Conservation (phyloP, 2,329 filamentous ascomycete genomes). For the Scedosporium apiospermum region DNA sequence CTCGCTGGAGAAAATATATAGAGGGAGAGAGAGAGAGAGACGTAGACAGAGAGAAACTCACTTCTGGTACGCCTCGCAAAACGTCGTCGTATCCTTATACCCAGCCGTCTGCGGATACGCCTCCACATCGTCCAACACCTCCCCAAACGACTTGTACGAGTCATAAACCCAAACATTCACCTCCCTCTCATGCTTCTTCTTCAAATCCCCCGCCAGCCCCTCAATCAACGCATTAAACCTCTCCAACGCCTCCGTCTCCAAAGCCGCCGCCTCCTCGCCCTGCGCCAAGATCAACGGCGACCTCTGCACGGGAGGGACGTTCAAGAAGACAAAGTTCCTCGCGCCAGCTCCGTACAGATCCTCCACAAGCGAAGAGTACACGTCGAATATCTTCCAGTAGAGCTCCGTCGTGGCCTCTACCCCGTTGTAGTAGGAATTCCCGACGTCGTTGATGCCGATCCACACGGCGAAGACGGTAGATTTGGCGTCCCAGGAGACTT, state of each 20-base stretch:
- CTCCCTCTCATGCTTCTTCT: conserved; percentile 21
- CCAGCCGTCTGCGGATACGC: conserved; percentile 37
- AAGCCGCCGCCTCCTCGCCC: conserved; percentile 20
- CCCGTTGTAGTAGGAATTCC: conserved; percentile 33
- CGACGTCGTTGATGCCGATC: conserved; percentile 48
- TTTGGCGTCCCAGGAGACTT: conserved; percentile 29
- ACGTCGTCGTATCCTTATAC: conserved; percentile 45
- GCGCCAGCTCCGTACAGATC: conserved; percentile 42
- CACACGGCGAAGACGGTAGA: conserved; percentile 37
- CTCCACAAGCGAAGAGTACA: conserved; percentile 30
- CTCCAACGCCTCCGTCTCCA: conserved; percentile 32
- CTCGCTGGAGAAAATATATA: neutral
- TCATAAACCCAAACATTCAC: conserved; percentile 44
- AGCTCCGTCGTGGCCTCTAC: conserved; percentile 19
- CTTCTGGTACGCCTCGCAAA: conserved; percentile 45
- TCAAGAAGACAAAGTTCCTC: conserved; percentile 50
- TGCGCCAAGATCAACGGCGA: conserved; percentile 36
- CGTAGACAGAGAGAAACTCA: conserved; percentile 20
- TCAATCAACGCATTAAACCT: conserved; percentile 40
- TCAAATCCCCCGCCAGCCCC: conserved; percentile 30
- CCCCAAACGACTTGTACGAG: conserved; percentile 37
- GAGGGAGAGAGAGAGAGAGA: neutral
- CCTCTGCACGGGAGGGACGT: conserved; percentile 48
- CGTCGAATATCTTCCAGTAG: conserved; percentile 28
- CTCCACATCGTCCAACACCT: conserved; percentile 42